Evolutionary conservation across 2,329 filamentous ascomycete species (phyloP), one percentile per base, ranked within the genome.

Genomic region (Hypoxylon sp.): DNA sequence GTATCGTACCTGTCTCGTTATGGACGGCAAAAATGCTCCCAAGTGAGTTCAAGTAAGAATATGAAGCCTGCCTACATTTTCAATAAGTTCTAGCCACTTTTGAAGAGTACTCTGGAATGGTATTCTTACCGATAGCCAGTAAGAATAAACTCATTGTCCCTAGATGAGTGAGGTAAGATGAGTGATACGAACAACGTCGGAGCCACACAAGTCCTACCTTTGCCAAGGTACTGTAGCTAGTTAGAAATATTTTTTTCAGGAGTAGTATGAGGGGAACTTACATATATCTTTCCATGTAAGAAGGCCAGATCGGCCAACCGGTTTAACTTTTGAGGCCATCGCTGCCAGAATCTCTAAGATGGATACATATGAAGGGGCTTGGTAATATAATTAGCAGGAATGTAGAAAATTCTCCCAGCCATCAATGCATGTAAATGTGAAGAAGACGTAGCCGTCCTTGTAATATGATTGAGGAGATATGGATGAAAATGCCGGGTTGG

Each of bases 71-170:
- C 10, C 68, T 71, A 30, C 70, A 30, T 23, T 13, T 5, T 38
- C 14, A 23, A 30, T 50, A n/a, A 57, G 46, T 17, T 21, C 9
- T 14, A 9, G 6, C 23, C 38, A 4, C 19, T 34, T 17, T 5
- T 30, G 25, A 7, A 9, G 41, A 13, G 25, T 5, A 36, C 10
- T 25, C 2, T 23, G 14, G 13, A 52, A 5, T 32, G 7, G 7
- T 19, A 10, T 36, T 51, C 63, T 61, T 23, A 73, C 71, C 69
- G 64, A 49, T 73, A 73, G 2, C 62, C 30, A 3, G 69, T 71
- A 2, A 71, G 36, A 28, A 71, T 71, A 30, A 68, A 73, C 23
- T 71, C 69, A 41, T 71, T 73, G 43, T 71, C 69, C 55, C 69
- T 71, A 21, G 14, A 58, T 38, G 46, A 36, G n/a, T n/a, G 32